Conservation (phyloP, 805 yeast species). For the Metschnikowia santaceciliae region DNA sequence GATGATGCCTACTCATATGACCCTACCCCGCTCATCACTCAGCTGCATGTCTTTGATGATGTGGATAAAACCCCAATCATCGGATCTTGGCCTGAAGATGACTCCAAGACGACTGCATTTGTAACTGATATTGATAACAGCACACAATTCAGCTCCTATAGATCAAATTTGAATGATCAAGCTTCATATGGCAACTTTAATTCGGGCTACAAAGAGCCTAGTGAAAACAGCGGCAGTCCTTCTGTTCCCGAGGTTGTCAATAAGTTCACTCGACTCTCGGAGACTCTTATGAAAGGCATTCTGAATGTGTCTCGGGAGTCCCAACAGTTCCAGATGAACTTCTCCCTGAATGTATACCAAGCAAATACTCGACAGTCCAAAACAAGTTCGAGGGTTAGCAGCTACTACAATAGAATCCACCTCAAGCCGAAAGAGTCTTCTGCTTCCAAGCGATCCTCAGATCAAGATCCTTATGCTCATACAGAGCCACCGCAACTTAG, state of each 20-base stretch:
- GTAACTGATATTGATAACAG: neutral
- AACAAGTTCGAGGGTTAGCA: constrained; percentile 22
- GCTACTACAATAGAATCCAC: constrained; percentile 32
- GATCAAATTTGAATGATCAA: neutral
- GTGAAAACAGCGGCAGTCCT: neutral
- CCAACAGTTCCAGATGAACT: constrained; percentile 33
- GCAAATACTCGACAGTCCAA: constrained; percentile 16
- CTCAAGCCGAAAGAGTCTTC: constrained; percentile 9
- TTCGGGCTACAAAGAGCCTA: constrained; percentile 9
- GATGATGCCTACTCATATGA: constrained; percentile 27
- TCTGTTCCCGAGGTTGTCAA: constrained; percentile 27
- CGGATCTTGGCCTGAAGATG: constrained; percentile 12
- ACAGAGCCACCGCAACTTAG: neutral
- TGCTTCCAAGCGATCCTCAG: neutral
- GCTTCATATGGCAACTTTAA: constrained; percentile 1
- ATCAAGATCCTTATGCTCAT: neutral
- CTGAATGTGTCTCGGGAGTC: constrained; percentile 36
- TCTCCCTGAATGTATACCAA: constrained; percentile 36
- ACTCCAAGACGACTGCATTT: neutral
- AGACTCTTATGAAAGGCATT: constrained; percentile 31
- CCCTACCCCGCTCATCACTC: constrained; percentile 29
- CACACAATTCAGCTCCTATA: neutral
- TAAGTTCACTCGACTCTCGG: constrained; percentile 36
- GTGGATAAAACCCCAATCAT: constrained; percentile 31
- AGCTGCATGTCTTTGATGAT: constrained; percentile 5